Base-by-base conservation (phyloP, 148 eudicot genomes). In the Diospyros lotus region DNA sequence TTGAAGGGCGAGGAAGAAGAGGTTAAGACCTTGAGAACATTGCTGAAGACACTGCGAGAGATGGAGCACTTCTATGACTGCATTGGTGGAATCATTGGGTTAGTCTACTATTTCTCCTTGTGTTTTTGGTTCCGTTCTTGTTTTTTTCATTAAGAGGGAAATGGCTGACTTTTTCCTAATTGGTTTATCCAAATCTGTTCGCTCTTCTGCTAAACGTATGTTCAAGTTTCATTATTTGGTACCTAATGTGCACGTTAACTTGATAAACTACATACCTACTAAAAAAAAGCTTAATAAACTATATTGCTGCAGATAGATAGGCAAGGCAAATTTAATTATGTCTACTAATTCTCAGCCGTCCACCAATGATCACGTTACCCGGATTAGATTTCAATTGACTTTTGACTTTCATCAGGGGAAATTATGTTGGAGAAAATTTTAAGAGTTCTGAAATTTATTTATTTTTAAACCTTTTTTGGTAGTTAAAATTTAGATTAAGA, bases 1-100 rank as follows among this genome's bases (percentile, higher is more conserved):
- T 66, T 88, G 75, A 70, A 68, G 65, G 82, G 71, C 10, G 88
- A 86, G 42, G 86, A 89, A 59, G 41, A 86, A 45, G 86, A 89
- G 63, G 41, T 81, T 66, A 53, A 42, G 5, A 88, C 86, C 43
- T 82, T 94, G 85, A 83, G 74, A 42, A 85, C 80, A 50, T 72
- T 94, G 82, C 58, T 89, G 76, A 87, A 81, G 83, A 80, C 77
- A 76, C 82, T 94, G 70, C 73, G 83, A 62, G 93, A 90, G 43
- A 80, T 94, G 77, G 98, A 94, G 46, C 64, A 71, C 48, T 94
- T 94, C 69, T 94, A 94, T 83, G 87, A 92, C 75, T 94, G 97
- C 85, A 87, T 92, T 90, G 97, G 97, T 61, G 98, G 98, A 45
- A 90, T 94, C 73, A 84, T 94, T 70, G 97, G 97, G 98, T 94